These are phyloP conservation scores for Sporobolomyces pararoseus DNA, from an alignment of 768 basidiomycete species.

Conservation along the genomic window DNA sequence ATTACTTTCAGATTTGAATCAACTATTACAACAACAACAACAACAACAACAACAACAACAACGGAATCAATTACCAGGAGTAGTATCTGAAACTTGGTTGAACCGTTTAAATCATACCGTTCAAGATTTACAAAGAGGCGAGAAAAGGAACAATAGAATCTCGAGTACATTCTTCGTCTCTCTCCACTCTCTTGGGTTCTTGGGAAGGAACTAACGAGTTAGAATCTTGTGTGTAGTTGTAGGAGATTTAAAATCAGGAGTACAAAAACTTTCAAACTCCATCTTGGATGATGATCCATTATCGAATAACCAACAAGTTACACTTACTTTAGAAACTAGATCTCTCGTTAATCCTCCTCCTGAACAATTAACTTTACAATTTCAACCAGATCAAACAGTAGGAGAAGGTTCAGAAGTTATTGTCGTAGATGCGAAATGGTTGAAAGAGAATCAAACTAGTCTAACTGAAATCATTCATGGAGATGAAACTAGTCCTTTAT, in stretches of 20 bases:
- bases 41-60: too few species aligned
- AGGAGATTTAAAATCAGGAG: slow-evolving; percentile 12
- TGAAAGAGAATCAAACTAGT: slow-evolving; percentile 14
- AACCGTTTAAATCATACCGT: slow-evolving; percentile 7
- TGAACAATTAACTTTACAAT: slow-evolving; percentile 18
- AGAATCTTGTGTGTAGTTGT: too few species aligned
- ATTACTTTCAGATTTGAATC: slow-evolving; percentile 8
- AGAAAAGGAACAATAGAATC: not conserved
- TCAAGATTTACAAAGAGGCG: not conserved
- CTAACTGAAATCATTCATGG: slow-evolving; percentile 31
- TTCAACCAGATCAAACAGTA: not conserved
- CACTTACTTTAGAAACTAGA: slow-evolving; percentile 29
- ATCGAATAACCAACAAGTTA: slow-evolving; percentile 12
- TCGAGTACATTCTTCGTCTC: slow-evolving; percentile 6
- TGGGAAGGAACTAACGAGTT: too few species aligned
- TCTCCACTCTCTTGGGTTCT: too few species aligned
- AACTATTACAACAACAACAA: not conserved
- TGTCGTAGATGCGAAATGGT: slow-evolving; percentile 24
- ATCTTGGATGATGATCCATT: slow-evolving; percentile 41
- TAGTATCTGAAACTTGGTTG: slow-evolving; percentile 9
- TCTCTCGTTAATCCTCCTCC: slow-evolving; percentile 2
- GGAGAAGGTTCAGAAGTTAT: not conserved
- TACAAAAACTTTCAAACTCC: slow-evolving; percentile 8
- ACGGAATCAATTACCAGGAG: too few species aligned
- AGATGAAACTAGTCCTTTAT: slow-evolving; percentile 23